Evolutionary conservation across 306 rosid species (phyloP), one percentile per base, ranked within the genome.

Genomic region (Geum urbanum): DNA sequence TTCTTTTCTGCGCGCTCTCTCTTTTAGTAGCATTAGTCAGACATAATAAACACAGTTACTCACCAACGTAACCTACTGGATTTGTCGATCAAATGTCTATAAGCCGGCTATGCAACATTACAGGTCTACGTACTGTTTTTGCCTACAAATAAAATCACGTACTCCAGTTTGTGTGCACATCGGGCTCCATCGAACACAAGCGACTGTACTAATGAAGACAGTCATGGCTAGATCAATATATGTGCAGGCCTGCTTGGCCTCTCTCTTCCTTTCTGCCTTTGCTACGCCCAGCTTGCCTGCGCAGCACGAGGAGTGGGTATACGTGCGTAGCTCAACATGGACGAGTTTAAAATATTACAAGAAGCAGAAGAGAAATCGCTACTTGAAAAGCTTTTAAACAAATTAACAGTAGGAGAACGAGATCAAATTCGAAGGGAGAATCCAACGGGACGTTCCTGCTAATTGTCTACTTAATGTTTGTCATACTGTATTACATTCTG

Each of bases 231-330:
- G 18, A 52, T 41, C 41, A 57, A 57, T 27, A 27, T 27, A 27
- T 27, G 32, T 27, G 32, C 32, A 27, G 32, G 32, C 32, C 32
- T 27, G 32, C 14, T 5, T 12, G 4, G 63, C 41, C 63, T 2
- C 0, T 58, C 43, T 58, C 63, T 22, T 68, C 50, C 35, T 7
- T 20, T 39, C 53, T 18, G 50, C 51, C 60, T 40, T 50, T 67
- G 50, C 58, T 62, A 37, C 14, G 22, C 53, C 10, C 63, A 5
- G 13, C 20, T 54, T 52, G 65, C 16, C 2, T 64, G 22, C 74
- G 76, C 69, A 53, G 69, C 73, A 82, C 11, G 73, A 74, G 41
- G 65, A 84, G 40, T 80, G 89, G 87, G 81, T 27, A 27, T 27
- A 27, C 2, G 32, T 27, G 32, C 32, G 32, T 64, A 82, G 16